phyloP scores from a whole-genome alignment of 2,329 filamentous ascomycete genomes.

The Chaetothyriales sp. region DNA sequence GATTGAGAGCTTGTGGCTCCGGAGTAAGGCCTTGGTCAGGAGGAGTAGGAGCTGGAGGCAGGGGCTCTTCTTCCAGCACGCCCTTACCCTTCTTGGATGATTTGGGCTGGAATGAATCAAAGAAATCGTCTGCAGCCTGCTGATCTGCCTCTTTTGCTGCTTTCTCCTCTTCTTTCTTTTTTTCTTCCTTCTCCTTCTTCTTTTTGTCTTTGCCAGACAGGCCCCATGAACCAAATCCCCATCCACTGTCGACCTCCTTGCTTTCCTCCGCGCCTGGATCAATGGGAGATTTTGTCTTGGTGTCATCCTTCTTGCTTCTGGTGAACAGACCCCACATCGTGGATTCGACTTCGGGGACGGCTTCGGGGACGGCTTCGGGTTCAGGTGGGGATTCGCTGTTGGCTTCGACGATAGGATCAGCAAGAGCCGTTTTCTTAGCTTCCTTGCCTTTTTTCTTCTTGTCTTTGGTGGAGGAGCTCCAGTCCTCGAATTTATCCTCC shows the following conservation, averaged over 20 bases:
- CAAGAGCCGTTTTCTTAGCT: no score
- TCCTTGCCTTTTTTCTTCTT: no score
- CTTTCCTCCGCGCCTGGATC: no score
- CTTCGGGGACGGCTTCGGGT: no score
- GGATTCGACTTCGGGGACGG: no score
- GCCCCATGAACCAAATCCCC: slow-evolving; percentile 20
- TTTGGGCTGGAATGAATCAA: slow-evolving; percentile 18
- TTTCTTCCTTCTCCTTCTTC: slow-evolving; percentile 23
- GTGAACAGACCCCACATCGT: no score
- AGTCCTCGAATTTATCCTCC: slow-evolving; percentile 13
- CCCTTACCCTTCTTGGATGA: slow-evolving; percentile 25
- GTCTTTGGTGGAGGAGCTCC: slow-evolving; percentile 16
- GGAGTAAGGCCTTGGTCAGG: slow-evolving; percentile 30
- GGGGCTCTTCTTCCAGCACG: slow-evolving; percentile 25
- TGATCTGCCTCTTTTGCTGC: slow-evolving; percentile 1
- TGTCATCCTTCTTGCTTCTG: no score
- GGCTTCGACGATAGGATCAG: no score
- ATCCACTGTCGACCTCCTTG: slow-evolving; percentile 5
- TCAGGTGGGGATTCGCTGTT: no score
- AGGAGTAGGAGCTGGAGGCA: slow-evolving; percentile 34
- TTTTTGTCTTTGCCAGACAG: slow-evolving; percentile 20
- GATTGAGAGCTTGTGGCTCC: slow-evolving; percentile 24
- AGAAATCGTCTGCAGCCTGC: slow-evolving; percentile 20
- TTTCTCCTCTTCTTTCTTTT: slow-evolving; percentile 33
- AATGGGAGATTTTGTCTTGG: no score